Evolutionary conservation across 371 early-diverging fungal genomes (phyloP), one percentile per base, ranked within the genome.

Genomic region (Circinella minor): DNA sequence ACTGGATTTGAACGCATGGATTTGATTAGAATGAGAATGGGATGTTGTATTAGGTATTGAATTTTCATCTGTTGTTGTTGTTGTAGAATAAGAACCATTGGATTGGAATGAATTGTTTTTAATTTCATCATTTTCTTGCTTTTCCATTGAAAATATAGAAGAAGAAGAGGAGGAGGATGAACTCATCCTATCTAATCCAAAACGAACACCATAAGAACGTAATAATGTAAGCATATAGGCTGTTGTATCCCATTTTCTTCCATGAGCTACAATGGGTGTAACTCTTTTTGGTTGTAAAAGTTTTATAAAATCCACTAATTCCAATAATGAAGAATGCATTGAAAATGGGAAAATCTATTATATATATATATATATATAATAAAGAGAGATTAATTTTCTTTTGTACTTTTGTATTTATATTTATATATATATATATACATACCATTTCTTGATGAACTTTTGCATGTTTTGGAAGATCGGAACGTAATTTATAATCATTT

Each of bases 261-360:
- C 71, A 61, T 66, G 77, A 0, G 71, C 73, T 13, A 76, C 77
- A 38, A 63, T 73, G 9, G 73, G 61, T 8, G 73, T 76, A 13
- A 76, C 54, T 59, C 66, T 39, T 37, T 54, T 66, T 1, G 73
- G 71, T 10, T 51, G 49, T 3, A 76, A 18, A 39, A 55, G 68
- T 7, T 67, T 71, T 14, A 49, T 27, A 61, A 76, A 71, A 4
- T 39, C 60, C 3, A 66, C 59, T 60, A 76, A 61, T 34, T 76
- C 77, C 1, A 27, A 27, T 47, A 71, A 48, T 3, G 77, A 76
- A 0, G 77, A 76, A 55, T 76, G 77, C 27, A 55, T 69, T 7
- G 77, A 76, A 57, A 70, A 76, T 4, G 77, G 71, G 4, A 76
- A 27, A 0, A 71, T 55, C 77, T 76, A 60, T n/a, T n/a, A n/a